Evolutionary conservation across 768 basidiomycete species (phyloP).

Genomic region (Suillus bovinus): DNA sequence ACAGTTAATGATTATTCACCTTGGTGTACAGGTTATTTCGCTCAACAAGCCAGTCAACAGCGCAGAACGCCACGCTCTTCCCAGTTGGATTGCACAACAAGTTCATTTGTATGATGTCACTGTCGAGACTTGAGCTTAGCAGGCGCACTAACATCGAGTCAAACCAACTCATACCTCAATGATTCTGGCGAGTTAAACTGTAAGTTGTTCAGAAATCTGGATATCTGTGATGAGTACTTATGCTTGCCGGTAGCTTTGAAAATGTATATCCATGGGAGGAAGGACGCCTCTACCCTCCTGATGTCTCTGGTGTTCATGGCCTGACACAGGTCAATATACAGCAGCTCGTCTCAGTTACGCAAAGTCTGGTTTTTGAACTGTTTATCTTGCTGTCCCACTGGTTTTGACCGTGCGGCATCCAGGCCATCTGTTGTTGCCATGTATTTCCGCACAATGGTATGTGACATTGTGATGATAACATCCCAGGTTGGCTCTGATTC

Average conservation of each 20-base stretch:
- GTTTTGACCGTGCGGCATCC: background rate
- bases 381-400: too few relatives aligned
- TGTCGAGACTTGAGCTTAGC: background rate
- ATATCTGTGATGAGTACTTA: constrained; percentile 24
- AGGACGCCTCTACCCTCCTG: constrained; percentile 29
- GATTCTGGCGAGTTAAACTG: constrained; percentile 18
- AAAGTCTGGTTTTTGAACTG: constrained; percentile 24
- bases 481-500: constrained; percentile 20
- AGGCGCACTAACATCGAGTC: background rate
- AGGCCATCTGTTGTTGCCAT: constrained; percentile 13
- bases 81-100: constrained; percentile 34
- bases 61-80: constrained; percentile 22
- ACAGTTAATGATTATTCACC: constrained; percentile 22
- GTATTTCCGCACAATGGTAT: constrained; percentile 21
- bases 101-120: constrained; percentile 23
- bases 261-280: constrained; percentile 30
- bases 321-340: constrained; percentile 33
- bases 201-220: constrained; percentile 24
- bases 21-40: constrained; percentile 34
- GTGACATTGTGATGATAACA: constrained; percentile 26
- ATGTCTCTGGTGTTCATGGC: constrained; percentile 35
- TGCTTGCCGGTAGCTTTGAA: constrained; percentile 18
- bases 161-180: constrained; percentile 10
- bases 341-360: constrained; percentile 23
- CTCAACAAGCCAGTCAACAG: constrained; percentile 36